Conservation (phyloP, 371 early-diverging fungal species). For the Mucor circinelloides region DNA sequence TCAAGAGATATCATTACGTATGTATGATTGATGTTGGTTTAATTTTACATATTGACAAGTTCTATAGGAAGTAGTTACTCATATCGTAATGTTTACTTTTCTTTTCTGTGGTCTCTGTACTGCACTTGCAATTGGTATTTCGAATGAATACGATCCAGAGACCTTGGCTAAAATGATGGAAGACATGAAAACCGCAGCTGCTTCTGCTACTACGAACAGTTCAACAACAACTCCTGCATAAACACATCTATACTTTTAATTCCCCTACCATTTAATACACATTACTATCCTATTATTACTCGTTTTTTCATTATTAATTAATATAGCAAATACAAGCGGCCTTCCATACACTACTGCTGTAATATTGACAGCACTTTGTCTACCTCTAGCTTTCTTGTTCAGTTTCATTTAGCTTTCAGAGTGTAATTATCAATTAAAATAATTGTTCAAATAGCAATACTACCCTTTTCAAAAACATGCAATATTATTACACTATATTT, state of each 20-base stretch:
- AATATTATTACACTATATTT: too few species aligned
- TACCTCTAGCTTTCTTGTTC: too few species aligned
- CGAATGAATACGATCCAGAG: slow-evolving; percentile 2
- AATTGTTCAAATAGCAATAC: too few species aligned
- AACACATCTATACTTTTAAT: not conserved
- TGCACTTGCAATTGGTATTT: not conserved
- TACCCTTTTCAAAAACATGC: too few species aligned
- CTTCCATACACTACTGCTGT: too few species aligned
- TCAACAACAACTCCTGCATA: not conserved
- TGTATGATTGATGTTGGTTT: not conserved
- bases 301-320: not conserved
- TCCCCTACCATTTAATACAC: not conserved
- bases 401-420: too few species aligned
- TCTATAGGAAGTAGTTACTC: not conserved
- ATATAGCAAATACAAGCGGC: too few species aligned
- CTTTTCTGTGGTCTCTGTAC: not conserved
- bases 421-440: too few species aligned
- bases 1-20: not conserved
- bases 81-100: not conserved
- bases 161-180: not conserved
- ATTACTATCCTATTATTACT: not conserved
- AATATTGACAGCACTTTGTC: not conserved
- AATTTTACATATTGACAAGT: not conserved
- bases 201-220: not conserved
- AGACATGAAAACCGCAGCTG: not conserved